phyloP scores from a whole-genome alignment of 1,139 yeast genomes.

The Pichia kudriavzevii region DNA sequence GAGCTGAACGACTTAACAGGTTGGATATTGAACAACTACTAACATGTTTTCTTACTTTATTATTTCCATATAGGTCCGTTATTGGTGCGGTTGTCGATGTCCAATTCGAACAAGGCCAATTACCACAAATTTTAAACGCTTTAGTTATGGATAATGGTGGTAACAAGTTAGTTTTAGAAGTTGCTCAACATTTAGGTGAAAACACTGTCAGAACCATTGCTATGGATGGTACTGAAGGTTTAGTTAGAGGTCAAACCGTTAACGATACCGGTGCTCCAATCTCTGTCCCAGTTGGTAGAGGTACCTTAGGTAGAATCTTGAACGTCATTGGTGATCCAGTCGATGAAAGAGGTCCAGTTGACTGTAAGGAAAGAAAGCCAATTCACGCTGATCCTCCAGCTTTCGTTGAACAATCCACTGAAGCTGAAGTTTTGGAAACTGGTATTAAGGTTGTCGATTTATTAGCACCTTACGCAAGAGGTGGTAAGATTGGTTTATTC shows the following conservation, averaged over 20 bases:
- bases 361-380: constrained; percentile 87
- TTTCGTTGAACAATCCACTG: constrained; percentile 94
- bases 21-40: too few species aligned
- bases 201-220: constrained; percentile 99
- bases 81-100: constrained; percentile 99
- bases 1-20: too few species aligned
- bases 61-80: constrained; percentile 59
- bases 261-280: constrained; percentile 97
- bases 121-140: constrained; percentile 97
- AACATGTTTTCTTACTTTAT: constrained; percentile 6
- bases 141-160: constrained; percentile 74
- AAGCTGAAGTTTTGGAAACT: constrained; percentile 97
- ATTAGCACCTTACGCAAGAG: constrained; percentile 99
- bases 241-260: constrained; percentile 93
- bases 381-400: constrained; percentile 97
- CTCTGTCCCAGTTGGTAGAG: constrained; percentile 98
- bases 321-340: constrained; percentile 99
- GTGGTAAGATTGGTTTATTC: constrained; percentile 99
- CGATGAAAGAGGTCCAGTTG: constrained; percentile 98
- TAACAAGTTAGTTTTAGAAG: constrained; percentile 83
- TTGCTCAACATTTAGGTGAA: constrained; percentile 99
- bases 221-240: constrained; percentile 99
- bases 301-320: constrained; percentile 96
- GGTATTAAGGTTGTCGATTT: constrained; percentile 99
- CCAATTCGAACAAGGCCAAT: constrained; percentile 94